These are phyloP conservation scores for Sporobolus alterniflorus DNA, from an alignment of 202 grass and related monocot species.

Conservation along the genomic window DNA sequence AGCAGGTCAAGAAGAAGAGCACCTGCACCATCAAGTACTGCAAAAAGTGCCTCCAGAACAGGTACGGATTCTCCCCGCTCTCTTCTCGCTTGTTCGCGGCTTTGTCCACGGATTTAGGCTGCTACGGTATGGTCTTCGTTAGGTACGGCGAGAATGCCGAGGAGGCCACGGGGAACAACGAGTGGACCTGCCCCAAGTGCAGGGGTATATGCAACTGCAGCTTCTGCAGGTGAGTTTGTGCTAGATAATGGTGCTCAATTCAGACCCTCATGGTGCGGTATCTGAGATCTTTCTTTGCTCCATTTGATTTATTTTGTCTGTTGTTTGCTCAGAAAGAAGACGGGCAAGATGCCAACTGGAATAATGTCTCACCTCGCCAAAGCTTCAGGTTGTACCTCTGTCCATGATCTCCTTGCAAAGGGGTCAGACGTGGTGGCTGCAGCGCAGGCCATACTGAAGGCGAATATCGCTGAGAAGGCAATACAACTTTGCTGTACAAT, in stretches of 20 bases:
- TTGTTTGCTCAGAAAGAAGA: slow-evolving; percentile 76
- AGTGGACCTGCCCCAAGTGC: slow-evolving; percentile 91
- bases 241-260: not conserved
- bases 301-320: slow-evolving; percentile 4
- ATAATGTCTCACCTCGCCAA: slow-evolving; percentile 85
- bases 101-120: slow-evolving; percentile 20
- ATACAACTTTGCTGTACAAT: slow-evolving; percentile 2
- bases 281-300: not conserved
- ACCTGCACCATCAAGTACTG: slow-evolving; percentile 76
- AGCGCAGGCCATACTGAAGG: slow-evolving; percentile 25
- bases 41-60: slow-evolving; percentile 81
- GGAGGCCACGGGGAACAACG: slow-evolving; percentile 24
- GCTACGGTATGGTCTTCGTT: not conserved
- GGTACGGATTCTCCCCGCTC: slow-evolving; percentile 41
- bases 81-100: not conserved
- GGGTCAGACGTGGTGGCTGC: slow-evolving; percentile 43
- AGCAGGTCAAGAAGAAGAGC: slow-evolving; percentile 60
- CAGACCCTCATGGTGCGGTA: not conserved
- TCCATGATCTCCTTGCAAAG: slow-evolving; percentile 71
- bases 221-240: slow-evolving; percentile 68
- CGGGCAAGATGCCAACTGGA: slow-evolving; percentile 74
- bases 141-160: slow-evolving; percentile 79
- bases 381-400: slow-evolving; percentile 80
- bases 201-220: slow-evolving; percentile 84
- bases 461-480: slow-evolving; percentile 29